phyloP scores from a whole-genome alignment of 495 filamentous ascomycete species.

The Trichoderma erinaceum region DNA sequence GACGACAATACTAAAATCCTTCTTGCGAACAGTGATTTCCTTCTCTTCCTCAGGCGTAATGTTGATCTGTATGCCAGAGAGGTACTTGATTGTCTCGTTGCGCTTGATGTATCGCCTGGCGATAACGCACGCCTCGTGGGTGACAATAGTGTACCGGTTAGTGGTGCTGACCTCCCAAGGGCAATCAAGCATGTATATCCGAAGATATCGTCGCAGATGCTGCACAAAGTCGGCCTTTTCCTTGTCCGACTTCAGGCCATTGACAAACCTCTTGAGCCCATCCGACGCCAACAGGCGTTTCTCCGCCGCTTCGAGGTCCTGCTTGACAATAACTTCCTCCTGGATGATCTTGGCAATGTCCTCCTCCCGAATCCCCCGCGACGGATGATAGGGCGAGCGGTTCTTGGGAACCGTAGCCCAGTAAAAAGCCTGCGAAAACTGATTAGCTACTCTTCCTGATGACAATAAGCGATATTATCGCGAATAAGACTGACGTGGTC shows the following conservation, averaged over 20 bases:
- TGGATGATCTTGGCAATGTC: constrained; percentile 74
- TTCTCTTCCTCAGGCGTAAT: constrained; percentile 88
- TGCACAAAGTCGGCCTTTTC: constrained; percentile 83
- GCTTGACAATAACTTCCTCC: constrained; percentile 65
- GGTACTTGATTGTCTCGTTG: constrained; percentile 83
- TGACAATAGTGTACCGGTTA: constrained; percentile 88
- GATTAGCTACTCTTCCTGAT: neutral
- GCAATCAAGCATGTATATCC: constrained; percentile 86
- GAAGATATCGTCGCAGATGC: constrained; percentile 86
- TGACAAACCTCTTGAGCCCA: constrained; percentile 65
- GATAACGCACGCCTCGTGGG: constrained; percentile 81
- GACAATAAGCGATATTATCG: neutral
- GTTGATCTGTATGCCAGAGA: constrained; percentile 79
- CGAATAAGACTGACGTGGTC: constrained; percentile 68
- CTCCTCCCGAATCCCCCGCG: constrained; percentile 73
- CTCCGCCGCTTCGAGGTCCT: constrained; percentile 64
- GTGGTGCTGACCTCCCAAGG: constrained; percentile 92
- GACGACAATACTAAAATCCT: constrained; percentile 94
- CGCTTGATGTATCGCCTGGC: constrained; percentile 70
- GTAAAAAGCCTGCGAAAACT: constrained; percentile 65
- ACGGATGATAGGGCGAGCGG: constrained; percentile 75
- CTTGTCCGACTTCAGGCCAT: constrained; percentile 59
- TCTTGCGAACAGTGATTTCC: constrained; percentile 65
- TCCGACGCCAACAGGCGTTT: constrained; percentile 61
- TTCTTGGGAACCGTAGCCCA: constrained; percentile 97